phyloP scores from a whole-genome alignment of 306 rosid species.

The Pueraria montana region DNA sequence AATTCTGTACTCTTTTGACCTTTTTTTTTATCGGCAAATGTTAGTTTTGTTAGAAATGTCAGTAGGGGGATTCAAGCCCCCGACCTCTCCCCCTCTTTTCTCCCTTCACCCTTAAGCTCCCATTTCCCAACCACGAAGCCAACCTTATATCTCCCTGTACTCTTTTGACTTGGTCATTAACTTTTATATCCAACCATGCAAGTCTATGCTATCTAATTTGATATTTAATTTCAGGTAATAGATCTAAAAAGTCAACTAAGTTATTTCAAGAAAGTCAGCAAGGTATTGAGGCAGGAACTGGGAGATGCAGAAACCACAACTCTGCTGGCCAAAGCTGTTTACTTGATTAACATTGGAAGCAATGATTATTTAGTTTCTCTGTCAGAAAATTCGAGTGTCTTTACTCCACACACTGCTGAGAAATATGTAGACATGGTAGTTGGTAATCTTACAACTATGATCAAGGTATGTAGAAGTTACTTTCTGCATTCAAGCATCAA shows the following conservation, averaged over 20 bases:
- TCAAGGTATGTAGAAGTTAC: slow-evolving; percentile 59
- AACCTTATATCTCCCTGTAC: no score
- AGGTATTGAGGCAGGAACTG: neutral
- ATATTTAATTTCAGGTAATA: slow-evolving; percentile 58
- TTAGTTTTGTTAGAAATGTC: no score
- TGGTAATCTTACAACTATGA: slow-evolving; percentile 63
- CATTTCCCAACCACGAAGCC: no score
- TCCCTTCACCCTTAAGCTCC: no score
- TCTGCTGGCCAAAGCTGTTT: slow-evolving; percentile 67
- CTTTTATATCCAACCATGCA: neutral
- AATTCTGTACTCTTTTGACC: neutral
- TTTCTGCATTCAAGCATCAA: neutral
- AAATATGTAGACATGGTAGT: slow-evolving; percentile 66
- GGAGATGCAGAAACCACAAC: slow-evolving; percentile 56
- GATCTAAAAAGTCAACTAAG: slow-evolving; percentile 61
- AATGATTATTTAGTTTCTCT: slow-evolving; percentile 66
- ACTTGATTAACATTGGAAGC: slow-evolving; percentile 65
- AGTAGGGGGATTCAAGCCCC: no score
- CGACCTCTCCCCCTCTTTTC: no score
- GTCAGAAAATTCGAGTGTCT: slow-evolving; percentile 47
- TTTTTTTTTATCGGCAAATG: no score
- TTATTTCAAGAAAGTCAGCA: slow-evolving; percentile 58
- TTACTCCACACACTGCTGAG: slow-evolving; percentile 49
- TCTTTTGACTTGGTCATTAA: neutral
- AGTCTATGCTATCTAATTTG: neutral